Percentiles rank a stretch among this genome's conserved stretches.
These are phyloP conservation scores for Crithidia mellificae DNA, from an alignment of 208 protist species.

Conservation along the genomic window DNA sequence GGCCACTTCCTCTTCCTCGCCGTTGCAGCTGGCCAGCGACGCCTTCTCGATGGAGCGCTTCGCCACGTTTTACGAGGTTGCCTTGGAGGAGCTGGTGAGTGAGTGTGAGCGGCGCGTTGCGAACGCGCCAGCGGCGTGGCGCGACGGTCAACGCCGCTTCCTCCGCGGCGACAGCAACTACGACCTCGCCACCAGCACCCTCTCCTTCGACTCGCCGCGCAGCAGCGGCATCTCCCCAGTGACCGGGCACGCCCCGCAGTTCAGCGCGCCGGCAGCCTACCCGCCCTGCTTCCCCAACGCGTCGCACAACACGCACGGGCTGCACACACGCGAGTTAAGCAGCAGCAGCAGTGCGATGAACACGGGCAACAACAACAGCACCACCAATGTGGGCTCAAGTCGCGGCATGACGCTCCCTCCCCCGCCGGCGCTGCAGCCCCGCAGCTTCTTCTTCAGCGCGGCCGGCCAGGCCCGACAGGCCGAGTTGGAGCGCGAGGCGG, in stretches of 20 bases:
- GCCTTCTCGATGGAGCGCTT: constrained; percentile 54
- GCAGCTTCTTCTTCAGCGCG: constrained; percentile 15
- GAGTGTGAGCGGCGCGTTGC: constrained; percentile 72
- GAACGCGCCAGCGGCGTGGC: constrained; percentile 39
- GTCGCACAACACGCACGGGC: constrained; percentile 10
- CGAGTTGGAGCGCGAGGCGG: constrained; percentile 4
- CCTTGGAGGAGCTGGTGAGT: constrained; percentile 70
- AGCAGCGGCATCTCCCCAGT: constrained; percentile 26
- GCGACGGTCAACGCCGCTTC: constrained; percentile 28
- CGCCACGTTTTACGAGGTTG: constrained; percentile 70
- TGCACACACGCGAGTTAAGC: constrained; percentile 17
- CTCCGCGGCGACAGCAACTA: constrained; percentile 35
- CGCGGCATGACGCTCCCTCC: not conserved
- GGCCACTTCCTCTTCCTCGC: not conserved
- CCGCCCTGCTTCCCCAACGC: constrained; percentile 10
- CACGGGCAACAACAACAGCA: not conserved
- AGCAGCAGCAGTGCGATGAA: too few relatives aligned
- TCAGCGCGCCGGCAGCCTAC: constrained; percentile 13
- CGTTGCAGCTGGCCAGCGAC: not conserved
- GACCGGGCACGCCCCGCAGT: not conserved
- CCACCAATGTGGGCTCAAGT: too few relatives aligned
- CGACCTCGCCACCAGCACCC: constrained; percentile 34
- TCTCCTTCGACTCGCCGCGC: constrained; percentile 53
- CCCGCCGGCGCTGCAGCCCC: not conserved
- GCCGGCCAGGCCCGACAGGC: constrained; percentile 10